Evolutionary conservation across 2,329 filamentous ascomycete species (phyloP), one percentile per base, ranked within the genome.

Genomic region (Aureobasidium mangrovei): DNA sequence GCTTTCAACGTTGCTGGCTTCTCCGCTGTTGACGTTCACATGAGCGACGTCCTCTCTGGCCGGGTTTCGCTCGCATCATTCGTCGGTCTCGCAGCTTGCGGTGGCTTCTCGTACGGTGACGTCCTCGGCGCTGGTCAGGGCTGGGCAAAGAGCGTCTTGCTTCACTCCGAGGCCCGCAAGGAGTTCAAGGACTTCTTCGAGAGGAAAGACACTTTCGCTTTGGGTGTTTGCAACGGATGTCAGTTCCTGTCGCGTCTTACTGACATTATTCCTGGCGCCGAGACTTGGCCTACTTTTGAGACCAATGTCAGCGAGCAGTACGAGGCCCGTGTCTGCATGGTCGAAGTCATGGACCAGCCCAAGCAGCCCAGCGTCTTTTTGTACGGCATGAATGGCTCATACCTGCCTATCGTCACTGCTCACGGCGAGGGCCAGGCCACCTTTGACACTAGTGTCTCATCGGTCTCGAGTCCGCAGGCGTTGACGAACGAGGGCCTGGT

Each of bases 221-320:
- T 98, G 0, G 93, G 93, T 62, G 89, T 97, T 33, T 97, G 93
- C 79, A 98, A 98, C 68, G 93, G 93, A 48, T 97, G 93, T 67
- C 93, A 98, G 71, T 95, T 97, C 82, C 76, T 97, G 39, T 86
- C 86, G 4, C 83, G 89, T 48, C 75, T 94, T 39, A 88, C 88
- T 65, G 82, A 85, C 57, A 75, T 95, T 52, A 94, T 96, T 59
- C 91, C 90, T 0, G 91, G 90, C n/a, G 82, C 90, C 0, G 69
- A 75, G 60, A 73, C 80, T 63, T 96, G 91, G 90, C 91, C 90
- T 2, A 86, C 80, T 27, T 96, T 96, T 70, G 85, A 91, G 56
- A 78, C 86, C 57, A 97, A 97, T 70, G 73, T 78, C 48, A 88
- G 83, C 65, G 84, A 91, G 68, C 91, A 95, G 72, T 96, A 95